Conservation (phyloP, 23 red algal genomes). For the Gracilaria vermiculophylla region DNA sequence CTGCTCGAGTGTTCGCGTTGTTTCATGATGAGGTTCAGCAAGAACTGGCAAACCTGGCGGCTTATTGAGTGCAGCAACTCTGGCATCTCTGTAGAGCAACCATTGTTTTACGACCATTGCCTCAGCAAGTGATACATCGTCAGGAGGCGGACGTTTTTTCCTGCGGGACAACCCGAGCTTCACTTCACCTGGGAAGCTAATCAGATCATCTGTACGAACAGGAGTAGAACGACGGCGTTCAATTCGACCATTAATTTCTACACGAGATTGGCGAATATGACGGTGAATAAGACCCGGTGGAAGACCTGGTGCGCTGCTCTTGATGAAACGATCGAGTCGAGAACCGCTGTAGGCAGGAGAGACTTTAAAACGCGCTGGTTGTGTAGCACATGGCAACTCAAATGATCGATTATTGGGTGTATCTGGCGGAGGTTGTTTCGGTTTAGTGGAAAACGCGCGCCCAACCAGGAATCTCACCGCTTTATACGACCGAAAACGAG, state of each 20-base stretch:
- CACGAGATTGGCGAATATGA: conserved; percentile 43
- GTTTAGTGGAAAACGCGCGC: neutral
- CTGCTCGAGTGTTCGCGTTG: neutral
- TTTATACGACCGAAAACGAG: neutral
- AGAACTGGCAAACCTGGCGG: conserved; percentile 50
- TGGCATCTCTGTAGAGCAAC: conserved; percentile 53
- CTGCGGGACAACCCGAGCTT: conserved; percentile 60
- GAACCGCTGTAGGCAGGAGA: neutral
- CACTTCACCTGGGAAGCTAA: conserved; percentile 56
- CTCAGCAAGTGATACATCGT: conserved; percentile 60
- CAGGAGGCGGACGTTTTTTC: conserved; percentile 37
- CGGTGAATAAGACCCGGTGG: conserved; percentile 66
- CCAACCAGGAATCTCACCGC: neutral
- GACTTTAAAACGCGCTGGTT: conserved; percentile 19
- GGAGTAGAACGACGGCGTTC: conserved; percentile 14
- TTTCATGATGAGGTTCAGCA: neutral
- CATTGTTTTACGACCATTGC: conserved; percentile 8
- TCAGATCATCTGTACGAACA: conserved; percentile 29
- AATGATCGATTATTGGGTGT: neutral
- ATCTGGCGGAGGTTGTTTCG: neutral
- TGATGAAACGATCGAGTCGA: conserved; percentile 68
- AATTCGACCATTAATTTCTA: conserved; percentile 1
- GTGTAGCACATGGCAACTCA: neutral
- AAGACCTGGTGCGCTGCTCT: conserved; percentile 46
- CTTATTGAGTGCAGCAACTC: conserved; percentile 56